Evolutionary conservation across 257 asterid species (phyloP).

Genomic region (Fraxinus cuspidata): DNA sequence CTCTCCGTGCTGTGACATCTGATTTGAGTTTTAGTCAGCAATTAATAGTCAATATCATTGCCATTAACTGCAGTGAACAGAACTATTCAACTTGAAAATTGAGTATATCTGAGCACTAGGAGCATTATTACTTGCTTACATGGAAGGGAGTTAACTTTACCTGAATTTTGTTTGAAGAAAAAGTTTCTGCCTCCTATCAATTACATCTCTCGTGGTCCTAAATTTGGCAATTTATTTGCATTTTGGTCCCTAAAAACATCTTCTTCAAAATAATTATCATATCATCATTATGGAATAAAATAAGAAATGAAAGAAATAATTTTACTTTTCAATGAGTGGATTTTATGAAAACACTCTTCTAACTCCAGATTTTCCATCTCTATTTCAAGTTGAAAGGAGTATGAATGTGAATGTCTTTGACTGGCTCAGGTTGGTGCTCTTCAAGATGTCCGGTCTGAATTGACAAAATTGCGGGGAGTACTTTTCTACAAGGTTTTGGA

Average conservation of each 20-base stretch:
- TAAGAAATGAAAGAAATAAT: neutral
- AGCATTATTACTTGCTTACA: neutral
- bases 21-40: neutral
- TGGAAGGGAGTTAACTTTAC: slow-evolving; percentile 6
- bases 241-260: slow-evolving; percentile 7
- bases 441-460: slow-evolving; percentile 97
- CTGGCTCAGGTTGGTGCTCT: slow-evolving; percentile 93
- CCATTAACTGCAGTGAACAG: slow-evolving; percentile 9
- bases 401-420: slow-evolving; percentile 32
- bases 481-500: slow-evolving; percentile 94
- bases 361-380: slow-evolving; percentile 20
- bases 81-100: slow-evolving; percentile 17
- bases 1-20: neutral
- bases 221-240: slow-evolving; percentile 11
- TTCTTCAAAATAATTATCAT: slow-evolving; percentile 13
- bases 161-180: slow-evolving; percentile 17
- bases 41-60: slow-evolving; percentile 4
- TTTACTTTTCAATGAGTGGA: neutral
- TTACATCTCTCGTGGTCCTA: slow-evolving; percentile 11
- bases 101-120: neutral
- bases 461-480: slow-evolving; percentile 87
- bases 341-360: neutral
- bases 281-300: slow-evolving; percentile 14
- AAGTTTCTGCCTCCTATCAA: neutral
- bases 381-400: slow-evolving; percentile 34